Evolutionary conservation across 2,329 filamentous ascomycete species (phyloP).

Genomic region (Amauroascus niger): DNA sequence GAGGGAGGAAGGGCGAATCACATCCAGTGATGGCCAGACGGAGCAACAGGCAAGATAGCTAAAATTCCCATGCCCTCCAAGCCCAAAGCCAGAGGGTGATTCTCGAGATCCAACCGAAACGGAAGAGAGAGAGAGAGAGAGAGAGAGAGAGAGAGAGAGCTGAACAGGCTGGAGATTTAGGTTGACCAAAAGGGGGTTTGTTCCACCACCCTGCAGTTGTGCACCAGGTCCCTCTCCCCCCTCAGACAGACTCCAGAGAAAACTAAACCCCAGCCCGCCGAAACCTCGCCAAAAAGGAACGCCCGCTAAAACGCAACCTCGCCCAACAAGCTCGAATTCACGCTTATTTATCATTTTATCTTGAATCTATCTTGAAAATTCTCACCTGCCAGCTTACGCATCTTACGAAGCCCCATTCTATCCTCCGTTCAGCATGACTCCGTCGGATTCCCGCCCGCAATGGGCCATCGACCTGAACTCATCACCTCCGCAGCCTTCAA

Average conservation of each 20-base stretch:
- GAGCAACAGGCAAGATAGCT: neutral
- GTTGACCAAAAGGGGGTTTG: too few relatives aligned
- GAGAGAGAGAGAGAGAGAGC: too few relatives aligned
- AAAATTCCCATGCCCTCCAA: neutral
- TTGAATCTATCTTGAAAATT: too few relatives aligned
- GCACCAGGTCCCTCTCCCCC: too few relatives aligned
- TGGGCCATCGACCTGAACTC: conserved; percentile 77
- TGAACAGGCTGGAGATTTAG: neutral
- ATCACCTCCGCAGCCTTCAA: conserved; percentile 56
- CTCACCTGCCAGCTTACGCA: neutral
- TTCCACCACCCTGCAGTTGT: too few relatives aligned
- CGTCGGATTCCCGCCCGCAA: conserved; percentile 39
- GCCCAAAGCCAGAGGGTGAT: neutral
- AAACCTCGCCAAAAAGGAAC: too few relatives aligned
- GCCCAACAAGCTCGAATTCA: too few relatives aligned
- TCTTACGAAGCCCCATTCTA: neutral
- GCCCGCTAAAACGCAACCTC: too few relatives aligned
- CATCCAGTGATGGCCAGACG: neutral
- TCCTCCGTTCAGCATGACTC: conserved; percentile 14
- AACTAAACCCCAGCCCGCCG: too few relatives aligned
- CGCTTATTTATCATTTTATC: too few relatives aligned
- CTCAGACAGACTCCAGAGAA: too few relatives aligned
- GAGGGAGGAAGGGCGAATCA: neutral
- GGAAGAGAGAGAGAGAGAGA: too few relatives aligned
- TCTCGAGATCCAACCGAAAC: neutral